A percentile compares a stretch with the other conserved stretches of the same genome.
These are phyloP conservation scores for Brassica nigra DNA, from an alignment of 345 rosid genomes.

Conservation along the genomic window DNA sequence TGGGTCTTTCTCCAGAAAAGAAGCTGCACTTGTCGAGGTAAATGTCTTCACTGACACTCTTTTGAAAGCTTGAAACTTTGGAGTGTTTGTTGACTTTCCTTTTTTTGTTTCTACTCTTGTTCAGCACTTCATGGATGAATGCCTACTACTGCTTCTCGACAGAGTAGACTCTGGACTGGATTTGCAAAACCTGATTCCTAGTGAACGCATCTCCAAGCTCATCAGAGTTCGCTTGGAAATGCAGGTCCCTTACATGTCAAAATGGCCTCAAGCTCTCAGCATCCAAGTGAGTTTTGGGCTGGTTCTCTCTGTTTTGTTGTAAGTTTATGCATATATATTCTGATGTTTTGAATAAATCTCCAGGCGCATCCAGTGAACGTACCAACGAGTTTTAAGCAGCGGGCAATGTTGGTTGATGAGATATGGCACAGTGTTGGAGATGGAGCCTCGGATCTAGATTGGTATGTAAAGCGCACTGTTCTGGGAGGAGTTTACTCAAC, in stretches of 20 bases:
- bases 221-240: slow-evolving; percentile 75
- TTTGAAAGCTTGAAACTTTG: background rate
- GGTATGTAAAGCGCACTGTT: slow-evolving; percentile 88
- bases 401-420: slow-evolving; percentile 87
- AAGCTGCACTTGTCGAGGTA: slow-evolving; percentile 92
- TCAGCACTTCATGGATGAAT: slow-evolving; percentile 91
- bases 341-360: background rate
- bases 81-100: background rate
- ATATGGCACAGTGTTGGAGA: slow-evolving; percentile 85
- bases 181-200: slow-evolving; percentile 58
- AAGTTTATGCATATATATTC: background rate
- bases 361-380: slow-evolving; percentile 86
- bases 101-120: slow-evolving; percentile 21
- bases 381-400: slow-evolving; percentile 83
- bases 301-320: background rate
- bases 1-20: slow-evolving; percentile 86
- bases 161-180: slow-evolving; percentile 63
- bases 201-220: slow-evolving; percentile 71
- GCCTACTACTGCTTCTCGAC: slow-evolving; percentile 76
- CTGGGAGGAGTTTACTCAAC: slow-evolving; percentile 96
- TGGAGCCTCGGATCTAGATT: slow-evolving; percentile 71
- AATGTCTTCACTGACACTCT: background rate
- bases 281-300: slow-evolving; percentile 52
- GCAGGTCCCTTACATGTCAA: slow-evolving; percentile 89
- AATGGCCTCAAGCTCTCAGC: slow-evolving; percentile 97